phyloP scores from a whole-genome alignment of 345 rosid genomes.

The Moricandia moricandioides region DNA sequence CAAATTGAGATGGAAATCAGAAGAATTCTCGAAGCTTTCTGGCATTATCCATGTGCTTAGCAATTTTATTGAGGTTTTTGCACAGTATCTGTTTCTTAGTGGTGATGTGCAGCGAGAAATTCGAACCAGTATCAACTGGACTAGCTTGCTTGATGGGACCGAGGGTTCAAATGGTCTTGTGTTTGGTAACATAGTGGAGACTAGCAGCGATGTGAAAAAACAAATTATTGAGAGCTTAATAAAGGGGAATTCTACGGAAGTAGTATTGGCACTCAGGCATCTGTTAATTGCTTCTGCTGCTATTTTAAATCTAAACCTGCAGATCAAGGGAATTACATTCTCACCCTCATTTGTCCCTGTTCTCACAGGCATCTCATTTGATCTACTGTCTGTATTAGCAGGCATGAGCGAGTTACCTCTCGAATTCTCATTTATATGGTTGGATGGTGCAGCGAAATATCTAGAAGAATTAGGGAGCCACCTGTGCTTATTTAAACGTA shows the following conservation, averaged over 20 bases:
- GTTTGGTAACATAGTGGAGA: slow-evolving; percentile 36
- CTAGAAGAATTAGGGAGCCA: slow-evolving; percentile 71
- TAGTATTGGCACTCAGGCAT: slow-evolving; percentile 65
- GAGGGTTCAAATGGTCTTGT: slow-evolving; percentile 36
- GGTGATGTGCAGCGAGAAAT: slow-evolving; percentile 37
- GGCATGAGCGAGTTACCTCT: slow-evolving; percentile 43
- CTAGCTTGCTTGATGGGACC: slow-evolving; percentile 29
- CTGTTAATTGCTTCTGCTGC: slow-evolving; percentile 70
- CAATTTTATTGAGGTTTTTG: slow-evolving; percentile 43
- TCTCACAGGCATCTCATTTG: slow-evolving; percentile 48
- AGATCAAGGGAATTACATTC: slow-evolving; percentile 36
- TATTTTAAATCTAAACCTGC: slow-evolving; percentile 61
- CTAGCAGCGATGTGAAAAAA: slow-evolving; percentile 35
- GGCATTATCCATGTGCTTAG: slow-evolving; percentile 39
- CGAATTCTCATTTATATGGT: slow-evolving; percentile 61
- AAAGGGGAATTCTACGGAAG: slow-evolving; percentile 55
- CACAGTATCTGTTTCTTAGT: slow-evolving; percentile 42
- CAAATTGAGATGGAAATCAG: slow-evolving; percentile 42
- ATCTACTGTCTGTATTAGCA: slow-evolving; percentile 58
- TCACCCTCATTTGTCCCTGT: slow-evolving; percentile 45
- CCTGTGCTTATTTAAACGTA: slow-evolving; percentile 48
- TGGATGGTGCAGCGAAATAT: slow-evolving; percentile 77
- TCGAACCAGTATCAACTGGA: slow-evolving; percentile 35
- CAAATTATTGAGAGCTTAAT: slow-evolving; percentile 48
- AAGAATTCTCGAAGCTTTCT: slow-evolving; percentile 43